Evolutionary conservation across 805 yeast genomes (phyloP).

Genomic region (Metschnikowia kunwiensis): DNA sequence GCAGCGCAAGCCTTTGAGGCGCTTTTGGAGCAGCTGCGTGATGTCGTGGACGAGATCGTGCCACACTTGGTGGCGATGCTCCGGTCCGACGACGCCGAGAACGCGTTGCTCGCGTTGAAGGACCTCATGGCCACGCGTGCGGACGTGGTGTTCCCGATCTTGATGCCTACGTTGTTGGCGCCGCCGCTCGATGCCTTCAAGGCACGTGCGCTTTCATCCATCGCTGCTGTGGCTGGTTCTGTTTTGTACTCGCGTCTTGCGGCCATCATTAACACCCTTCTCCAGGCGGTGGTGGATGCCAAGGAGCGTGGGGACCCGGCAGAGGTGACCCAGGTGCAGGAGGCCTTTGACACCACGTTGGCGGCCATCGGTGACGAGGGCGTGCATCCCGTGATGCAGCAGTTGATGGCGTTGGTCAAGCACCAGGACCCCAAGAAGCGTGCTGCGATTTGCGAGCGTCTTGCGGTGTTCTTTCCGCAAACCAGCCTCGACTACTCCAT

Average conservation of each 20-base stretch:
- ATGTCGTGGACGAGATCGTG: conserved; percentile 80
- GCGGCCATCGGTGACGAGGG: conserved; percentile 77
- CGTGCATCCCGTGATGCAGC: conserved; percentile 79
- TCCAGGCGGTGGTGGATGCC: conserved; percentile 51
- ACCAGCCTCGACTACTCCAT: conserved; percentile 67
- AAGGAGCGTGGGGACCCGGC: conserved; percentile 33
- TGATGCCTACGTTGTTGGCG: conserved; percentile 77
- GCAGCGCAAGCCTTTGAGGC: conserved; percentile 91
- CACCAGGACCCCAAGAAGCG: conserved; percentile 68
- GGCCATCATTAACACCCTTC: conserved; percentile 68
- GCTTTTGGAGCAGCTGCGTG: conserved; percentile 78
- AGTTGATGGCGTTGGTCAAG: conserved; percentile 70
- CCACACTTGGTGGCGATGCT: conserved; percentile 77
- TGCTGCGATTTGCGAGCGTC: conserved; percentile 58
- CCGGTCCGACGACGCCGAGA: conserved; percentile 53
- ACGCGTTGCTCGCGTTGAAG: conserved; percentile 82
- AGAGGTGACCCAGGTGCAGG: conserved; percentile 41
- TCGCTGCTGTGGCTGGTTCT: conserved; percentile 87
- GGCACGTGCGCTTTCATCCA: conserved; percentile 81
- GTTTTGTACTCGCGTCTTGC: conserved; percentile 73
- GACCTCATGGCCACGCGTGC: conserved; percentile 91
- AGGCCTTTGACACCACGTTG: conserved; percentile 66
- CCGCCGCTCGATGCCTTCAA: conserved; percentile 82
- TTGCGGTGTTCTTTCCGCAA: conserved; percentile 66
- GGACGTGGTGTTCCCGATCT: conserved; percentile 88